Conservation (phyloP, 306 rosid species). For the Vachellia pachyceras region DNA sequence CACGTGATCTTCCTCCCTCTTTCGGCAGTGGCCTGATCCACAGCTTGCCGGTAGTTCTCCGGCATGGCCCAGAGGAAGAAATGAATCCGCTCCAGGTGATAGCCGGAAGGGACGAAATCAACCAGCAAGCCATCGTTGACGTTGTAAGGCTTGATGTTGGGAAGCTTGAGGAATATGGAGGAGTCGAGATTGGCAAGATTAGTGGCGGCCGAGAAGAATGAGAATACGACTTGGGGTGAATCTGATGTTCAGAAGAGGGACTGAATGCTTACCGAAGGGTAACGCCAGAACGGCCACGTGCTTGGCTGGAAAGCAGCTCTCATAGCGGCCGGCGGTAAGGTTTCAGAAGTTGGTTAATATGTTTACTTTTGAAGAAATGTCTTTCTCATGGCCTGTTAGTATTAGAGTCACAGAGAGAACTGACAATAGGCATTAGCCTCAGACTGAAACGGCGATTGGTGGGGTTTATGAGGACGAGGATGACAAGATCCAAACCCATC, state of each 20-base stretch:
- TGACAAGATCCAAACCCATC: not conserved
- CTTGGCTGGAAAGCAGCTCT: not conserved
- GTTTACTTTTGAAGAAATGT: not conserved
- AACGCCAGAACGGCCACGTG: slow-evolving; percentile 64
- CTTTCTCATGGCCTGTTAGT: not conserved
- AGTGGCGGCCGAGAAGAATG: slow-evolving; percentile 58
- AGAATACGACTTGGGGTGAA: slow-evolving; percentile 46
- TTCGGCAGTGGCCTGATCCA: slow-evolving; percentile 42
- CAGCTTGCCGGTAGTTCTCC: slow-evolving; percentile 38
- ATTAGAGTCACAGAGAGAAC: not conserved
- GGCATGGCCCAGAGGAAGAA: slow-evolving; percentile 52
- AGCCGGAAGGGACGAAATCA: slow-evolving; percentile 33
- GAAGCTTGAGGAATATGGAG: slow-evolving; percentile 32
- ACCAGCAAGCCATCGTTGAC: slow-evolving; percentile 69
- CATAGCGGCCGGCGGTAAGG: not conserved
- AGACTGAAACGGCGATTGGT: not conserved
- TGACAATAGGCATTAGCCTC: not conserved
- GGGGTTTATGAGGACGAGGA: not conserved
- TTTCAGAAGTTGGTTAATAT: not conserved
- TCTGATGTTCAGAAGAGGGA: slow-evolving; percentile 46
- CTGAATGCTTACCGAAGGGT: slow-evolving; percentile 65
- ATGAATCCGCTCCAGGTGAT: slow-evolving; percentile 36
- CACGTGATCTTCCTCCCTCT: slow-evolving; percentile 53
- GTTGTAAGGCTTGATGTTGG: slow-evolving; percentile 46
- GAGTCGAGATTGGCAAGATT: slow-evolving; percentile 28